phyloP scores from a whole-genome alignment of 108 stramenopile species.

The Schizochytrium sp. region DNA sequence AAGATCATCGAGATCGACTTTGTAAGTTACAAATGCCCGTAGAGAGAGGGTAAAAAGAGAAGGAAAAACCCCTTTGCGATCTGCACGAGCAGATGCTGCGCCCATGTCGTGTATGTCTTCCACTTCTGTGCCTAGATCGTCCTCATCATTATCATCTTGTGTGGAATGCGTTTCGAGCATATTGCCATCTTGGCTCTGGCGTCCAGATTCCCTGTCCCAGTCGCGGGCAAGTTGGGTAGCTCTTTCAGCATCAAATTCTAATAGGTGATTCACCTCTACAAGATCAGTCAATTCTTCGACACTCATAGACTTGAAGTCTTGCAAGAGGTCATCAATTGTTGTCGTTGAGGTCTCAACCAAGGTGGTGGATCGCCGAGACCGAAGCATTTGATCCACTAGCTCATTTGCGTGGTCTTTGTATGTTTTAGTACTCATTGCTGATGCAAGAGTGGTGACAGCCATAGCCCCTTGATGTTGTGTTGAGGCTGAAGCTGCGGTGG shows the following conservation, averaged over 20 bases:
- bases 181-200: neutral
- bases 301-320: neutral
- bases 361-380: neutral
- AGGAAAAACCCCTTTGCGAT: neutral
- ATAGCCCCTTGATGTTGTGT: no score
- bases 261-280: slow-evolving; percentile 1
- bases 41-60: slow-evolving; percentile 4
- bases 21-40: neutral
- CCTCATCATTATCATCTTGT: neutral
- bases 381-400: slow-evolving; percentile 6
- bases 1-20: neutral
- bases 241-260: neutral
- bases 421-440: neutral
- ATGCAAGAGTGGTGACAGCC: neutral
- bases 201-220: slow-evolving; percentile 13
- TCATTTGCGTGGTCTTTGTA: slow-evolving; percentile 5
- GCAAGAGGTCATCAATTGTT: neutral
- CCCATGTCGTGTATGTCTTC: neutral
- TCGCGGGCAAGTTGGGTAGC: slow-evolving; percentile 14
- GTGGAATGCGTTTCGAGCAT: neutral
- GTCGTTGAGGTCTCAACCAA: neutral
- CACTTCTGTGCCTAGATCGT: neutral
- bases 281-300: neutral
- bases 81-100: neutral
- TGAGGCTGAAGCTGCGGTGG: no score